Base-by-base conservation (phyloP, 768 basidiomycete species). In the Candolleomyces aberdarensis region DNA sequence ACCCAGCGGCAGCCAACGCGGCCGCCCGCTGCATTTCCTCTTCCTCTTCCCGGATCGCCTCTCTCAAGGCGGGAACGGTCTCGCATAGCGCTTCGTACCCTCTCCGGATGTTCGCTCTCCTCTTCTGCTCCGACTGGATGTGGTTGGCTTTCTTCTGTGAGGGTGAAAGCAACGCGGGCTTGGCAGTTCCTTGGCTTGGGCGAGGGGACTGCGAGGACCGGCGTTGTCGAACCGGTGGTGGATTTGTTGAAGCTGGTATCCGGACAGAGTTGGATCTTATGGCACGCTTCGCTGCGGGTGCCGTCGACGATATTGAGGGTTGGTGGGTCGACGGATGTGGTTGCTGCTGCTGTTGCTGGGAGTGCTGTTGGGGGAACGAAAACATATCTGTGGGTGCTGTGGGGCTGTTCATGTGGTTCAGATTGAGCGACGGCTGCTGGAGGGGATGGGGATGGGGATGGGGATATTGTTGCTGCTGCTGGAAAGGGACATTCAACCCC, bases 61-160 rank as follows among this genome's bases (percentile, higher is more conserved):
- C 92, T 17, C 87, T 75, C 41, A 97, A 78, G 2, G 91, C 79
- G 10, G 95, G 95, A 0, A 97, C 88, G 29, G 85, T 84, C 26
- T 88, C 88, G 67, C 94, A 95, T 0, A 97, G 79, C 7, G 89
- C 86, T 66, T 96, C 94, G 70, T 96, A 96, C 11, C 94, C 95
- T 43, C 87, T 76, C 11, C 93, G 82, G 56, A 97, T 96, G 67
- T 94, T 95, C 14, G 92, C 92, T 36, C 95, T 85, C 26, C 95
- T 87, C 72, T 96, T 96, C 77, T 96, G 94, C 76, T 97, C 95
- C 2, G 88, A 91, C 66, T 92, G 90, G 65, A 97, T 96, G 69
- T 97, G 94, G 67, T 96, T 96, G 44, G 89, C 89, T 70, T 95
- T 92, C 71, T 96, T 96, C 78, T 95, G 92, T 2, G 89, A 87